phyloP scores from a whole-genome alignment of 2,329 filamentous ascomycete species.

The Zalaria obscura region DNA sequence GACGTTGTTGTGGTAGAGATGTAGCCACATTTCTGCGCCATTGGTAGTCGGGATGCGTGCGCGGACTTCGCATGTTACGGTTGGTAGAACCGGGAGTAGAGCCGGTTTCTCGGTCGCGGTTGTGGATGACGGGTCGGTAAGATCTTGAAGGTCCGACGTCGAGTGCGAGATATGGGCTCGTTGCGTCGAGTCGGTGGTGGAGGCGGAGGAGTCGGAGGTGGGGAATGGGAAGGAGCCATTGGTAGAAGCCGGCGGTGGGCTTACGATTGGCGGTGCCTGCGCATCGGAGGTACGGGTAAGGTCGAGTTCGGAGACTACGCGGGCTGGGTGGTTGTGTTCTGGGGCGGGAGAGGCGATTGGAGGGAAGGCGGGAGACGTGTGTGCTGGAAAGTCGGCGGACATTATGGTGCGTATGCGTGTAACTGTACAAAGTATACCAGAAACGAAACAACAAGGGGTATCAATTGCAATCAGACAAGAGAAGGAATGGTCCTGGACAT shows the following conservation, averaged over 20 bases:
- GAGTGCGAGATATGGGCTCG: conserved; percentile 2
- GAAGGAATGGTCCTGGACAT: no score
- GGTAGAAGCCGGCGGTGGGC: conserved; percentile 30
- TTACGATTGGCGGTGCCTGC: conserved; percentile 29
- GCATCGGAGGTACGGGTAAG: conserved; percentile 13
- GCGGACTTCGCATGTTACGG: conserved; percentile 86
- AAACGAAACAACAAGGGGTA: no score
- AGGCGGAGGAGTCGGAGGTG: conserved; percentile 12
- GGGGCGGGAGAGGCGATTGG: conserved; percentile 33
- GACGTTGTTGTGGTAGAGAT: conserved; percentile 82
- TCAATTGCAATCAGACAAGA: no score
- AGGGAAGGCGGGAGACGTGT: conserved; percentile 22
- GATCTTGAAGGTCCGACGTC: conserved; percentile 21
- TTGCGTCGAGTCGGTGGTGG: conserved; percentile 17
- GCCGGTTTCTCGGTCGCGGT: conserved; percentile 32
- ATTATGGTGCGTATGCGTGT: no score
- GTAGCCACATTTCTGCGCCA: conserved; percentile 92
- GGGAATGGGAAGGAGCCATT: conserved; percentile 12
- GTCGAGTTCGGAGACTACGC: conserved; percentile 23
- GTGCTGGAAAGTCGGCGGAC: conserved; percentile 17
- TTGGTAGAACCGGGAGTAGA: conserved; percentile 60
- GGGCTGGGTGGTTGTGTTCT: conserved; percentile 26
- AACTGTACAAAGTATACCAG: no score
- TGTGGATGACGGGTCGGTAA: conserved; percentile 23
- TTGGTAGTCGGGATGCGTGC: conserved; percentile 86